Base-by-base conservation (phyloP, 805 yeast genomes). In the Wickerhamiella parazyma region DNA sequence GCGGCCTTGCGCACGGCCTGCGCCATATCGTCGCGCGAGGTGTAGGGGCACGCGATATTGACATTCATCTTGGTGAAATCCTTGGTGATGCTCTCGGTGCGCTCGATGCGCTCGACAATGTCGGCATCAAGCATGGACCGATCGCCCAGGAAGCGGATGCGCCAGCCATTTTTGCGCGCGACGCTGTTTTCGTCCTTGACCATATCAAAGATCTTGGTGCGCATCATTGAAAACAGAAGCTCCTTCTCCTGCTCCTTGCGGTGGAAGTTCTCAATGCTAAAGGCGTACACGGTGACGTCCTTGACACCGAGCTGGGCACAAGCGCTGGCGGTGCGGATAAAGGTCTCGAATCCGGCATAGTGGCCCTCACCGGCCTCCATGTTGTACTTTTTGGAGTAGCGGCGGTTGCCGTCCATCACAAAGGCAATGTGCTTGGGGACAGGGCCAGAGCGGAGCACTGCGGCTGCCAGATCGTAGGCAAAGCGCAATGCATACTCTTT, bases 341-440 rank as follows among this genome's bases (percentile, higher is more conserved):
- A 73, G 41, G 82, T 70, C 45, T 79, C 80, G 56, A 80, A 85
- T 1, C 95, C 95, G 4, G 83, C 78, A 52, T 72, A 76, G 58
- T 91, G 98, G n/a, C 97, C 97, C 51, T 83, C 94, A 48, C 77
- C 78, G 26, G 80, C 62, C 50, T 81, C 84, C 31, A 87, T 69
- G 41, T 76, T 71, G 42, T 71, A 69, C 44, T 68, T 67, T 47
- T 73, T 73, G 2, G 97, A 97, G 62, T 67, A 91, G 43, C 97
- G 70, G 50, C 98, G 71, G 63, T 91, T 91, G 7, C 98, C 98
- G 61, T 91, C 98, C 97, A 91, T 91, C 44, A 93, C 82, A 55
- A 91, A 76, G 0, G 94, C 98, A 34, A 91, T 71, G 62, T 91
- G 98, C 45, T 71, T 69, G 1, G 98, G 98, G 2, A 82, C 74